Evolutionary conservation across 805 yeast species (phyloP), one percentile per base, ranked within the genome.

Genomic region (Blastobotrys terrestris): DNA sequence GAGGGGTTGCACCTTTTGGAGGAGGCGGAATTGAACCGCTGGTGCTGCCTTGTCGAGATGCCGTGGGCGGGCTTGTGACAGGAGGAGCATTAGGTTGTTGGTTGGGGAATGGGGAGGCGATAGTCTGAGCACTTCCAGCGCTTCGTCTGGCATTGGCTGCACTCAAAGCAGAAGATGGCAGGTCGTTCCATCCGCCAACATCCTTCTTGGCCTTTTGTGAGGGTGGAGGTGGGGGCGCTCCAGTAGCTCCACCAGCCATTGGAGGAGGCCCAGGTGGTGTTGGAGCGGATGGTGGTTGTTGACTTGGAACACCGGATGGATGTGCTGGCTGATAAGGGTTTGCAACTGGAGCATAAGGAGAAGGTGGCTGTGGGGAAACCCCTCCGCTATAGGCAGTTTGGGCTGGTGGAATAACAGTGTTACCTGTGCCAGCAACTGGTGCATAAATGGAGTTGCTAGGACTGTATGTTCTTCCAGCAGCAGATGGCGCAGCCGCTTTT

Each of bases 151-250:
- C 46, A 15, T 59, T 50, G 16, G 57, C 43, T 7, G 59, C 56
- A 31, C 53, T 57, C 47, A 62, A 45, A 1, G 65, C 57, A 16
- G 55, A 60, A 47, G 52, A 54, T 48, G 62, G 69, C 44, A 60
- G 56, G 46, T 61, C 67, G 19, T 63, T 67, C 61, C 69, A 66
- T 15, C 65, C 63, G 6, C 61, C 61, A 45, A 63, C 58, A 35
- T 59, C 59, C 39, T 50, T 50, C 50, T 45, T 55, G 31, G 51
- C 53, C 19, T 55, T 51, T 19, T 67, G 62, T 41, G 63, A 64
- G 3, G 65, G 47, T 39, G 55, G 35, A 20, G 53, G 41, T 19
- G 53, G 49, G 31, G 63, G 59, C 13, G 62, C 59, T n/a, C 63
- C 59, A 44, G 58, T 60, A 44, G 53, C 22, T n/a, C 48, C 49